A percentile compares a stretch with the other conserved stretches of the same genome.
Evolutionary conservation across 2,329 filamentous ascomycete genomes (phyloP).

Genomic region (Aureobasidium sp.): DNA sequence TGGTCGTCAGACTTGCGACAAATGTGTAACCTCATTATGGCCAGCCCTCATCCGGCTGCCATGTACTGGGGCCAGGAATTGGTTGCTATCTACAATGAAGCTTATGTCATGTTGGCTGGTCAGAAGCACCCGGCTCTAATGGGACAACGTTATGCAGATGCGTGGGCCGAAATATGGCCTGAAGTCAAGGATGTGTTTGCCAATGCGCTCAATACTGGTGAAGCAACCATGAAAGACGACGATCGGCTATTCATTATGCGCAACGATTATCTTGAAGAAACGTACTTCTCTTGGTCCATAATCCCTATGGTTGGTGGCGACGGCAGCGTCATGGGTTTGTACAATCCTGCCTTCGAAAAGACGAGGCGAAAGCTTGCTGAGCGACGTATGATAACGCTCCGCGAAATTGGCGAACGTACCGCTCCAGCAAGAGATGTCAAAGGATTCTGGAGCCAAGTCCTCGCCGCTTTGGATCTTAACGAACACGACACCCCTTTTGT

Average conservation of each 20-base stretch:
- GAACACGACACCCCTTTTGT: slow-evolving; percentile 70
- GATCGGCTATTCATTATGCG: slow-evolving; percentile 67
- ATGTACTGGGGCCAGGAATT: slow-evolving; percentile 73
- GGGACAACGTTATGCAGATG: slow-evolving; percentile 62
- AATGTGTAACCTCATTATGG: slow-evolving; percentile 80
- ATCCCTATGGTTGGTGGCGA: slow-evolving; percentile 70
- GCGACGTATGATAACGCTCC: slow-evolving; percentile 69
- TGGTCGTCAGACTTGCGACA: slow-evolving; percentile 67
- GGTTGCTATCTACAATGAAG: slow-evolving; percentile 65
- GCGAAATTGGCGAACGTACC: slow-evolving; percentile 70
- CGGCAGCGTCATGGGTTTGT: slow-evolving; percentile 58
- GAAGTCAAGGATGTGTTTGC: slow-evolving; percentile 62
- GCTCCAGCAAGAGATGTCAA: slow-evolving; percentile 65
- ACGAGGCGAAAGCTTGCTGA: slow-evolving; percentile 72
- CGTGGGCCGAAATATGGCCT: slow-evolving; percentile 70
- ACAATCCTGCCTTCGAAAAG: slow-evolving; percentile 77
- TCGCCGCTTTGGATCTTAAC: slow-evolving; percentile 64
- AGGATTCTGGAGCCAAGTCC: slow-evolving; percentile 65
- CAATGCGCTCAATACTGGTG: slow-evolving; percentile 60
- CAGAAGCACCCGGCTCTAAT: slow-evolving; percentile 70
- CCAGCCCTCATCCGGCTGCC: slow-evolving; percentile 57
- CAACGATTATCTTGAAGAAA: slow-evolving; percentile 66
- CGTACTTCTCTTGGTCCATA: slow-evolving; percentile 77
- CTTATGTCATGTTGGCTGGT: slow-evolving; percentile 63
- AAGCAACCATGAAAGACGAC: slow-evolving; percentile 79